phyloP scores from a whole-genome alignment of 257 asterid genomes.

The Gentiana macrophylla region DNA sequence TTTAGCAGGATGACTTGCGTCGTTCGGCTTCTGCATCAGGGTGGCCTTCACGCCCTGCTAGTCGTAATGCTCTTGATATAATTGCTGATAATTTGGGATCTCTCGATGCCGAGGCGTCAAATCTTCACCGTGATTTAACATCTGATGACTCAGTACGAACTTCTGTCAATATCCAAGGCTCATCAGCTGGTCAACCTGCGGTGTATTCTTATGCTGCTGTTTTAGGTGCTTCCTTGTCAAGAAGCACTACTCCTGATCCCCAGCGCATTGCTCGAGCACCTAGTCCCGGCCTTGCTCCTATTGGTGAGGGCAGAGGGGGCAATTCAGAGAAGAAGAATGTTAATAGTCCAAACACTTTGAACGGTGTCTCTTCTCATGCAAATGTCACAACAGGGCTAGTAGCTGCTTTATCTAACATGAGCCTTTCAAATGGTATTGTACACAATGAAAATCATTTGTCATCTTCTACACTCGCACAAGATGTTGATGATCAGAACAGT shows the following conservation, averaged over 20 bases:
- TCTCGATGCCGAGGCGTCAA: slow-evolving; percentile 59
- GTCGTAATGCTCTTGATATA: slow-evolving; percentile 71
- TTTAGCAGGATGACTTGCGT: slow-evolving; percentile 68
- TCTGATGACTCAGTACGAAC: slow-evolving; percentile 41
- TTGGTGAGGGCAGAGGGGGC: slow-evolving; percentile 65
- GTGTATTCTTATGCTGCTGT: slow-evolving; percentile 92
- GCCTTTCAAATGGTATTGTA: slow-evolving; percentile 49
- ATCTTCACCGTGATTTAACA: slow-evolving; percentile 38
- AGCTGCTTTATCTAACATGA: slow-evolving; percentile 77
- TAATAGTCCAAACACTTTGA: slow-evolving; percentile 46
- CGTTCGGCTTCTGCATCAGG: slow-evolving; percentile 45
- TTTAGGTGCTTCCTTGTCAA: slow-evolving; percentile 78
- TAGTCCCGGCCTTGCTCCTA: slow-evolving; percentile 84
- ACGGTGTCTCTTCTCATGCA: slow-evolving; percentile 39
- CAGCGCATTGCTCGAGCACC: slow-evolving; percentile 76
- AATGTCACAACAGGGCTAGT: slow-evolving; percentile 59
- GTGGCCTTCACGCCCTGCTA: slow-evolving; percentile 73
- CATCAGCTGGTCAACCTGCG: slow-evolving; percentile 43
- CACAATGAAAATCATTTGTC: slow-evolving; percentile 39
- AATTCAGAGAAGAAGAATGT: slow-evolving; percentile 58
- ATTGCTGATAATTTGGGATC: slow-evolving; percentile 31
- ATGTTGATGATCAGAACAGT: slow-evolving; percentile 33
- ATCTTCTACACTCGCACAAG: slow-evolving; percentile 28
- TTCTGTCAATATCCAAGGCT: slow-evolving; percentile 30
- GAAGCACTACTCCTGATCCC: slow-evolving; percentile 96